Conservation (phyloP, 2,329 filamentous ascomycete genomes). For the Aureobasidium leucospermi region DNA sequence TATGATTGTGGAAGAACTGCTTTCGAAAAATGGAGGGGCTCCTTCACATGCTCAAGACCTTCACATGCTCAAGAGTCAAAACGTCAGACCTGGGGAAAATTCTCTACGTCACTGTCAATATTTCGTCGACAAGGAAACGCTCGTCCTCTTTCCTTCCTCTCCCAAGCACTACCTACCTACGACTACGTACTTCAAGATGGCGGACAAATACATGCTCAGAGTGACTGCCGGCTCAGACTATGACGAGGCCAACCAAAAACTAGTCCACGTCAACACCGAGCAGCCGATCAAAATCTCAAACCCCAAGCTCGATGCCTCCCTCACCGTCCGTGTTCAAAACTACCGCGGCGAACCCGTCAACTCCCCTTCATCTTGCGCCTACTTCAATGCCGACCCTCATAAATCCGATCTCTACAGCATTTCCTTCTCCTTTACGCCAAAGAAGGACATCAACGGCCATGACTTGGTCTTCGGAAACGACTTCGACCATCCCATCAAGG, state of each 20-base stretch:
- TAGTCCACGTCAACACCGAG: slow-evolving; percentile 68
- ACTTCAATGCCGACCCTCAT: slow-evolving; percentile 68
- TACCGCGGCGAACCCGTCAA: slow-evolving; percentile 61
- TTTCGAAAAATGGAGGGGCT: too few relatives aligned
- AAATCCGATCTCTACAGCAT: slow-evolving; percentile 77
- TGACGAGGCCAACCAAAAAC: slow-evolving; percentile 60
- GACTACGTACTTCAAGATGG: slow-evolving; percentile 30
- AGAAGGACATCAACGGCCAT: slow-evolving; percentile 54
- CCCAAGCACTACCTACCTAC: background rate
- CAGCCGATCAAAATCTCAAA: slow-evolving; percentile 56
- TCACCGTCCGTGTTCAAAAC: slow-evolving; percentile 68
- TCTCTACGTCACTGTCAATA: background rate
- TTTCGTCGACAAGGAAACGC: background rate
- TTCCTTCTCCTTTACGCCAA: slow-evolving; percentile 69
- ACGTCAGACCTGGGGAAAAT: background rate
- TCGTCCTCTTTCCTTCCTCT: background rate
- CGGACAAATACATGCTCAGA: slow-evolving; percentile 68
- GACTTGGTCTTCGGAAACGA: slow-evolving; percentile 92
- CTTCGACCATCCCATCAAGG: slow-evolving; percentile 83
- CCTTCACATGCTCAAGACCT: background rate
- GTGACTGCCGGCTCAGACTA: slow-evolving; percentile 78
- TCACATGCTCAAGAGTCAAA: background rate
- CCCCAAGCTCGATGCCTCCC: slow-evolving; percentile 55
- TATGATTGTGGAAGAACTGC: too few relatives aligned
- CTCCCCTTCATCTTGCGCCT: slow-evolving; percentile 64